Evolutionary conservation across 106 monocot genomes (phyloP).

Genomic region (Narthecium ossifragum): DNA sequence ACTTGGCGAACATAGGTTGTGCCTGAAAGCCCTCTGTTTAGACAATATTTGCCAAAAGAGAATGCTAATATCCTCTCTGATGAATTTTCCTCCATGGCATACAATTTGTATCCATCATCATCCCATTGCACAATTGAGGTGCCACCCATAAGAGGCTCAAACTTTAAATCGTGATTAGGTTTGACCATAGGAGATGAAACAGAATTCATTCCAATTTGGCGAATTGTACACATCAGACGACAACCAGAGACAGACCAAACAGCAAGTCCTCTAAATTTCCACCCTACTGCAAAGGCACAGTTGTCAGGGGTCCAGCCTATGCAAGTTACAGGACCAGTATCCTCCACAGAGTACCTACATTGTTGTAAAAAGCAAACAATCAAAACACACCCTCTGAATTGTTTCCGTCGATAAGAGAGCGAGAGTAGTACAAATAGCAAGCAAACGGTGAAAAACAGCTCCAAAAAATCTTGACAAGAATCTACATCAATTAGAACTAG

Average conservation of each 20-base stretch:
- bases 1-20: slow-evolving; percentile 87
- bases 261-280: slow-evolving; percentile 90
- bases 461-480: too few species aligned
- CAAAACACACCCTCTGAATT: not conserved
- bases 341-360: slow-evolving; percentile 88
- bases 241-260: slow-evolving; percentile 99
- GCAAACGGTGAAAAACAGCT: too few species aligned
- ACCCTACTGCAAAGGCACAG: slow-evolving; percentile 93
- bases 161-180: slow-evolving; percentile 60
- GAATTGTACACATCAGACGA: slow-evolving; percentile 94
- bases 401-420: too few species aligned
- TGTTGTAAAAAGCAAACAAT: not conserved
- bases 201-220: slow-evolving; percentile 78
- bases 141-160: slow-evolving; percentile 83
- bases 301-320: slow-evolving; percentile 96
- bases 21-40: slow-evolving; percentile 86
- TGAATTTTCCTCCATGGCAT: slow-evolving; percentile 83
- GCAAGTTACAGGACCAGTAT: slow-evolving; percentile 91
- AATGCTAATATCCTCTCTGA: slow-evolving; percentile 76
- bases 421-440: too few species aligned
- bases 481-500: too few species aligned
- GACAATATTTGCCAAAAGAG: slow-evolving; percentile 95
- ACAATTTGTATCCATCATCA: slow-evolving; percentile 89
- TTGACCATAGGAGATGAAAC: slow-evolving; percentile 76
- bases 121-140: slow-evolving; percentile 87